Conservation (phyloP, 768 basidiomycete genomes). For the Tylopilus plumbeoviolaceoides region DNA sequence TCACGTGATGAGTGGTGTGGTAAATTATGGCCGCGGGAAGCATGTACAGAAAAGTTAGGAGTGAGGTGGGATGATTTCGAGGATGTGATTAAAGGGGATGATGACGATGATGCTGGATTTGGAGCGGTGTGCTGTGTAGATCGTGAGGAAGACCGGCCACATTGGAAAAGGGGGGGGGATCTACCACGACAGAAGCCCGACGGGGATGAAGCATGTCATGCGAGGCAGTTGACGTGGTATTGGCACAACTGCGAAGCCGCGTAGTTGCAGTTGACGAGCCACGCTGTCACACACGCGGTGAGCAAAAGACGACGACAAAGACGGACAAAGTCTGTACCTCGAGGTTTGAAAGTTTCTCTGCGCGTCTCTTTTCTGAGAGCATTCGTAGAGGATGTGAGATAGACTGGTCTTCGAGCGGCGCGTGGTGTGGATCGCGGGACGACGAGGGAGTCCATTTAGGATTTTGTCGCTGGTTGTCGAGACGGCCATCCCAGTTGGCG, state of each 20-base stretch:
- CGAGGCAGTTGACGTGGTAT: constrained; percentile 9
- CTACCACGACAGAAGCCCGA: constrained; percentile 11
- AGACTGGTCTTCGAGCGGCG: neutral
- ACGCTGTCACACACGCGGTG: constrained; percentile 12
- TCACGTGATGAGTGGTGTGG: constrained; percentile 1
- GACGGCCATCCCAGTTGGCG: constrained; percentile 16
- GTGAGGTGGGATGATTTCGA: constrained; percentile 3
- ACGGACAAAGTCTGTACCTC: constrained; percentile 11
- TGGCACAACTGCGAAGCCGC: constrained; percentile 3
- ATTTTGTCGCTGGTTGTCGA: constrained; percentile 6
- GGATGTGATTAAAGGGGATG: neutral
- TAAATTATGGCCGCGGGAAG: constrained; percentile 2
- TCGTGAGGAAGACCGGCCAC: neutral
- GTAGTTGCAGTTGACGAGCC: neutral
- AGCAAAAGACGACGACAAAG: neutral
- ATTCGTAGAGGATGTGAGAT: neutral
- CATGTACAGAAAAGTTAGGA: constrained; percentile 5
- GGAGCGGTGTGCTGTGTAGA: constrained; percentile 7
- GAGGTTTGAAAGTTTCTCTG: neutral
- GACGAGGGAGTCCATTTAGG: constrained; percentile 11
- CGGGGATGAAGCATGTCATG: constrained; percentile 1
- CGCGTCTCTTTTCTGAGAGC: constrained; percentile 7
- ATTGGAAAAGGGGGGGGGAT: constrained; percentile 5
- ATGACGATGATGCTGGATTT: neutral
- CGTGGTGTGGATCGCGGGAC: constrained; percentile 11